Conservation (phyloP, 1,139 yeast species). For the Yamadazyma aaseri region DNA sequence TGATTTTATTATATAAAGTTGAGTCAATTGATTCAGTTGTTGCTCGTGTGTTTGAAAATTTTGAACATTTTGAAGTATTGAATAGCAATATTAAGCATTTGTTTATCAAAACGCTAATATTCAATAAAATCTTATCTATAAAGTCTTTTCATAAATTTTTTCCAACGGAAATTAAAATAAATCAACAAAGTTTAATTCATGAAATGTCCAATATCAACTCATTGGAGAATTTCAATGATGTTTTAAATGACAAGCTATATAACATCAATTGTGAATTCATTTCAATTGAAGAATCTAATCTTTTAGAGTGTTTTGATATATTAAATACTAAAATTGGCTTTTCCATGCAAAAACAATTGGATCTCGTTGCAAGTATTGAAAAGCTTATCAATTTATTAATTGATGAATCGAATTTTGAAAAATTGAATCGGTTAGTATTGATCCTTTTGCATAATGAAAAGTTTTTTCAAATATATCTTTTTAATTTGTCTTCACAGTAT, state of each 20-base stretch:
- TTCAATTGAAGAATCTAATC: constrained; percentile 50
- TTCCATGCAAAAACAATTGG: constrained; percentile 39
- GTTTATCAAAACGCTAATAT: constrained; percentile 51
- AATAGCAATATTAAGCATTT: constrained; percentile 52
- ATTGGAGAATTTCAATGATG: constrained; percentile 17
- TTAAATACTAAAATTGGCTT: constrained; percentile 30
- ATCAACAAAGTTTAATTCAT: constrained; percentile 26
- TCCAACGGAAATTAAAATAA: constrained; percentile 32
- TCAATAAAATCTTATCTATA: constrained; percentile 36
- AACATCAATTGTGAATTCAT: constrained; percentile 54
- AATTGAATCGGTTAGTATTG: constrained; percentile 49
- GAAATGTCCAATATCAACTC: constrained; percentile 21
- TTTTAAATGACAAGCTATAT: constrained; percentile 35
- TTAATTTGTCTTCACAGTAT: constrained; percentile 21
- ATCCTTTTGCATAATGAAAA: constrained; percentile 41
- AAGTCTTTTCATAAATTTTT: constrained; percentile 45
- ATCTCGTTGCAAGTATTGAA: constrained; percentile 33
- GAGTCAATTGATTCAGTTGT: constrained; percentile 20
- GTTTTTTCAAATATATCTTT: constrained; percentile 42
- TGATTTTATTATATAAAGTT: constrained; percentile 16
- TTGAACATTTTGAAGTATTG: constrained; percentile 6
- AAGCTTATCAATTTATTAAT: constrained; percentile 40
- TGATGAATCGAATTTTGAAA: constrained; percentile 37
- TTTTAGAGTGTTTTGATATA: constrained; percentile 36
- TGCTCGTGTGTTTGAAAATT: constrained; percentile 11